Evolutionary conservation across 139 green algal species (phyloP), one percentile per base, ranked within the genome.

Genomic region (Chlamydomonas eustigma): DNA sequence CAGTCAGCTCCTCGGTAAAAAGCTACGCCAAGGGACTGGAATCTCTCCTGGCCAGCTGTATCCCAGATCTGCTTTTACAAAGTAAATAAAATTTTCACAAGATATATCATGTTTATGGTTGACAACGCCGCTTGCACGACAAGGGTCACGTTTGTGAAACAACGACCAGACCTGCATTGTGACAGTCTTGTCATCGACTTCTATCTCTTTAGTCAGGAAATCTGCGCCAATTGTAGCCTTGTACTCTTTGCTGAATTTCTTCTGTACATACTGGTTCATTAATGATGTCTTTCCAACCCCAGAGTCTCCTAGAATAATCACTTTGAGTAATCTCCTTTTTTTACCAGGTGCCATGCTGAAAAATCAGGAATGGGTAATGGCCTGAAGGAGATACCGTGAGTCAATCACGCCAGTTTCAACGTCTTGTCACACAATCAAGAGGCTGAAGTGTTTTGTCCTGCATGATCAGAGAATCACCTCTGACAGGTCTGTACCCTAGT

Each of bases 261-360:
- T 97, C 82, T 97, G 95, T 32, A 99, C 96, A 39, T 98, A 98
- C 80, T 98, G 80, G 65, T 99, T 98, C 96, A 99, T 99, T 37
- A 99, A 76, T 1, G 91, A 97, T 2, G 96, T 99, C 83, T 99
- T 99, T 4, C 95, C 95, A 2, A 99, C 95, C 3, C 95, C 95
- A 77, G 89, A 97, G 83, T 99, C 95, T 4, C 95, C 96, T 8
- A 99, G 81, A 58, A 99, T 99, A 75, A 99, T 99, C 50, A 99
- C 93, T 74, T 99, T 99, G 24, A 99, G 71, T 50, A 99, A 70
- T 0, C 93, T 95, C 12, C 96, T 81, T 78, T 84, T 87, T 8
- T 82, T 83, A 25, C 24, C 24, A 25, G 68, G 37, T 35, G 37
- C 4, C 68, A 58, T 74, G 3, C 65, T 73, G 65, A 8, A 28